Evolutionary conservation across 495 filamentous ascomycete species (phyloP).

Genomic region (Thozetella sp.): DNA sequence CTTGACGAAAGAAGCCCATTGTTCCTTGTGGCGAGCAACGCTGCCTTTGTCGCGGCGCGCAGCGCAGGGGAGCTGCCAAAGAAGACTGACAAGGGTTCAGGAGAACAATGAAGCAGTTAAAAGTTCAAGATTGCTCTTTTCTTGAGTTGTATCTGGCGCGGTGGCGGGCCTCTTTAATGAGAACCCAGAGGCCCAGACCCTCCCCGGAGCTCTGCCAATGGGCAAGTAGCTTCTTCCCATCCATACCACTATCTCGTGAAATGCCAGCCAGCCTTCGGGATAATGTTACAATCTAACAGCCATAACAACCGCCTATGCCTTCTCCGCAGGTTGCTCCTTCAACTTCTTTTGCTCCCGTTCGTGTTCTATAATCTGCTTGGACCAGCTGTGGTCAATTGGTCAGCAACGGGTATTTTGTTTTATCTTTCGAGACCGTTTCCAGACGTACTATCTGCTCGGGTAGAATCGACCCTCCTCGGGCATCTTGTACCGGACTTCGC

Average conservation of each 20-base stretch:
- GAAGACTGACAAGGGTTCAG: no score
- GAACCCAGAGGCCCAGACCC: no score
- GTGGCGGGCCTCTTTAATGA: no score
- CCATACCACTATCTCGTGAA: constrained; percentile 3
- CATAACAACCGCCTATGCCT: constrained; percentile 1
- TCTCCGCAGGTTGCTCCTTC: constrained; percentile 19
- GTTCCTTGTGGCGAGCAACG: no score
- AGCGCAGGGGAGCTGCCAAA: no score
- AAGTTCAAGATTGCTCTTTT: no score
- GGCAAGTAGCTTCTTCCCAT: no score
- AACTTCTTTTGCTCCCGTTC: constrained; percentile 67
- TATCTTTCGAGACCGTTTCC: neutral
- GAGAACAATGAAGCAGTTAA: no score
- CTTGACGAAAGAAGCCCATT: no score
- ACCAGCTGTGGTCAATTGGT: constrained; percentile 66
- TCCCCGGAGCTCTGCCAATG: no score
- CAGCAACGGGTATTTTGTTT: constrained; percentile 9
- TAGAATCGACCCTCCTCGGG: constrained; percentile 87
- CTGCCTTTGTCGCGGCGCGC: no score
- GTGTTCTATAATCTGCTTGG: constrained; percentile 85
- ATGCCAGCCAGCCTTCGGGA: neutral
- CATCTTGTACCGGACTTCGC: constrained; percentile 79
- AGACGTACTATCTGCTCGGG: constrained; percentile 90
- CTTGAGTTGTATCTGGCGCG: no score
- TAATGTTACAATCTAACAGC: neutral